Percentiles rank a stretch among this genome's conserved stretches.
These are phyloP conservation scores for Rhododendron vialii DNA, from an alignment of 148 eudicot species.

Conservation along the genomic window DNA sequence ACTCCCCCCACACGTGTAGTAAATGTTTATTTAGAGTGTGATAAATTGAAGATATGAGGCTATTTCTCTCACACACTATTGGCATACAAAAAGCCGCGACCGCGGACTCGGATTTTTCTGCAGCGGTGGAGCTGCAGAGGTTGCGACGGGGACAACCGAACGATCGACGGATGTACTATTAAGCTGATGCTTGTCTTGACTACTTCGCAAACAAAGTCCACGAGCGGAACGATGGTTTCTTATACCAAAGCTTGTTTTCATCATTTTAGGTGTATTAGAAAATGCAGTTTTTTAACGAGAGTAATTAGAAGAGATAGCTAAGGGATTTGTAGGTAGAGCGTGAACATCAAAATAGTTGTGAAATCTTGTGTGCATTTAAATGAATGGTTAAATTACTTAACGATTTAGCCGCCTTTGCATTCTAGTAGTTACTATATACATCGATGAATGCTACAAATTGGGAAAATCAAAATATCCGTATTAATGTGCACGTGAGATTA, in stretches of 20 bases:
- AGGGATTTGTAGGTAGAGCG: not conserved
- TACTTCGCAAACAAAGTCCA: not conserved
- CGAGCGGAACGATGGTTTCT: not conserved
- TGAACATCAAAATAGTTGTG: not conserved
- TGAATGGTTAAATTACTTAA: not conserved
- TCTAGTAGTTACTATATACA: not conserved
- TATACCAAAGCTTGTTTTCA: no score
- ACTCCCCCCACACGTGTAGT: not conserved
- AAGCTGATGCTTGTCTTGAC: not conserved
- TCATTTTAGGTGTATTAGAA: no score
- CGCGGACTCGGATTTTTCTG: not conserved
- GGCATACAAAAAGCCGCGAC: no score
- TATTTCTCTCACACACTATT: not conserved
- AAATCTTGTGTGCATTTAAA: not conserved
- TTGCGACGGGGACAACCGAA: not conserved
- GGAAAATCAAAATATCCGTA: not conserved
- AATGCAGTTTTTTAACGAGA: not conserved
- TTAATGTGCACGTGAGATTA: not conserved
- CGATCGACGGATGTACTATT: not conserved
- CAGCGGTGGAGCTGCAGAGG: not conserved
- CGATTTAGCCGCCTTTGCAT: not conserved
- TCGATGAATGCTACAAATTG: not conserved
- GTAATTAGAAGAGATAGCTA: not conserved
- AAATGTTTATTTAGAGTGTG: not conserved
- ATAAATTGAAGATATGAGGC: not conserved